A percentile compares a stretch with the other conserved stretches of the same genome.
phyloP scores from a whole-genome alignment of 192 early-diverging fungal genomes.

The Backusella australiensis region DNA sequence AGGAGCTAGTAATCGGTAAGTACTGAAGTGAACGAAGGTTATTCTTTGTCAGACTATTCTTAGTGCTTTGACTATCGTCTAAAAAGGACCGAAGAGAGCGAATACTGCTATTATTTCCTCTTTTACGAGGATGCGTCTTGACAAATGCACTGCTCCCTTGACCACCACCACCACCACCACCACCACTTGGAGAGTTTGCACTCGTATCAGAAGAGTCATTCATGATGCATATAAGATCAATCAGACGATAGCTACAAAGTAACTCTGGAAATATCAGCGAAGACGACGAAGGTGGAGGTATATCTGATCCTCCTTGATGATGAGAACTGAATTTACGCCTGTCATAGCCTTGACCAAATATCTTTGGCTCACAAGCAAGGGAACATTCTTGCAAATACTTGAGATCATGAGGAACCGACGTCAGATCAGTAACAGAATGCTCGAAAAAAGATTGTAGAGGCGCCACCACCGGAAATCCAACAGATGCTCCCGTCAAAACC shows the following conservation, averaged over 20 bases:
- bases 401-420: conserved; percentile 30
- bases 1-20: not conserved
- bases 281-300: conserved; percentile 8
- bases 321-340: not conserved
- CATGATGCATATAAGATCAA: not conserved
- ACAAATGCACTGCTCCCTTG: not conserved
- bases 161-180: too few species aligned
- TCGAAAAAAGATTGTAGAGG: conserved; percentile 32
- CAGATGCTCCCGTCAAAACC: not conserved
- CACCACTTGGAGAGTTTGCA: not conserved
- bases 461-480: not conserved
- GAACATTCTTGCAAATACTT: conserved; percentile 34
- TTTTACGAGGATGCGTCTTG: not conserved
- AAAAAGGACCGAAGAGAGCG: conserved; percentile 14
- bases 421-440: conserved; percentile 15
- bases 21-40: not conserved
- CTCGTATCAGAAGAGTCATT: not conserved
- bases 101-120: not conserved
- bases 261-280: conserved; percentile 15
- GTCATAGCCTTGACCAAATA: conserved; percentile 21
- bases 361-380: conserved; percentile 30
- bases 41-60: not conserved
- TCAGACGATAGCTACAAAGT: not conserved
- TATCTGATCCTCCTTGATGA: not conserved
- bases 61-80: not conserved